Base-by-base conservation (phyloP, 148 eudicot species). In the Vaccinium macrocarpon region DNA sequence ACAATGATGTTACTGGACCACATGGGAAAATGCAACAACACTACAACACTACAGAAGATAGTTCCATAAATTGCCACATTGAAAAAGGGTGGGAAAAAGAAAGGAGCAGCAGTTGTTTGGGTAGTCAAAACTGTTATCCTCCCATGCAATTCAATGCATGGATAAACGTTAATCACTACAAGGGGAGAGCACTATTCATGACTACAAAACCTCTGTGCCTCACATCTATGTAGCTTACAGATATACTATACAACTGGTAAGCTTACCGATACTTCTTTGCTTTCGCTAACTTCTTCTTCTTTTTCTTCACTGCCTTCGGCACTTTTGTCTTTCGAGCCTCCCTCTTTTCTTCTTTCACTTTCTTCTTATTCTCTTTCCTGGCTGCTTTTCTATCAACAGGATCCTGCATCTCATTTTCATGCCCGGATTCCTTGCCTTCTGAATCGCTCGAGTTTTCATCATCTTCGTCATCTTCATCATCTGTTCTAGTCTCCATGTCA, bases 261-360 rank as follows among this genome's bases (percentile, higher is more conserved):
- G 46, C 55, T 68, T 87, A 91, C 83, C 93, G 83, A 78, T 38
- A 16, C 86, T 91, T 91, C 86, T 91, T 91, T 12, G 99, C 92
- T 86, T 97, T 97, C 0, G 99, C 91, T 88, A 97, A 86, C 90
- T 97, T 97, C 87, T 95, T 94, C 93, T 95, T 97, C 84, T 94
- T 93, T 88, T 97, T 97, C 91, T 97, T 97, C 64, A 89, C 83
- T 3, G 98, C 96, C 87, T 97, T 95, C 0, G 98, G 96, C 53
- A 90, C 85, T 86, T 97, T 97, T 48, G 84, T 93, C 90, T 97
- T 95, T 56, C 99, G 90, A 23, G 96, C 88, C 83, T 97, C 98
- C 85, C 97, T 92, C 88, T 97, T 93, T 89, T 94, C 97, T 89
- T 97, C 98, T 89, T 95, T 97, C 1, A 95, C 99, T 79, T 97